Evolutionary conservation across 805 yeast species (phyloP).

Genomic region (Kuraishia capsulata): DNA sequence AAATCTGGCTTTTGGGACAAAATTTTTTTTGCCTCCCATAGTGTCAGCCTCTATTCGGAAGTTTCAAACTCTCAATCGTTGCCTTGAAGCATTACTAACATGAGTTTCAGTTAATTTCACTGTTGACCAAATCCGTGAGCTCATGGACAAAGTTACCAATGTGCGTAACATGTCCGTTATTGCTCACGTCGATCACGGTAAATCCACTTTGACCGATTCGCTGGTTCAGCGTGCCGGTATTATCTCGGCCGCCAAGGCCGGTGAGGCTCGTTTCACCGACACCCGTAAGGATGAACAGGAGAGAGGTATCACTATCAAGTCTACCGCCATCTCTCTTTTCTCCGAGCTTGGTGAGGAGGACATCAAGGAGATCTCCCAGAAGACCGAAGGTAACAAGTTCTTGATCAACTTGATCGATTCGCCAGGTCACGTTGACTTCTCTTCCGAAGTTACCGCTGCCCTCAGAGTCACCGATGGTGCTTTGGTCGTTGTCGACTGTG

Average conservation of each 20-base stretch:
- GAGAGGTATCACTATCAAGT: slow-evolving; percentile 99
- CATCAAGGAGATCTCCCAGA: slow-evolving; percentile 83
- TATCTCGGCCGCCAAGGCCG: slow-evolving; percentile 99
- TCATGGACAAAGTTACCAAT: slow-evolving; percentile 99
- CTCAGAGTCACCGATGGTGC: slow-evolving; percentile 99
- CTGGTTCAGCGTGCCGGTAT: slow-evolving; percentile 99
- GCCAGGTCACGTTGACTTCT: slow-evolving; percentile 99
- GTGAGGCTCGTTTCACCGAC: slow-evolving; percentile 99
- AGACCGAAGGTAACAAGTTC: slow-evolving; percentile 88
- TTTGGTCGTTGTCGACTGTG: slow-evolving; percentile 96
- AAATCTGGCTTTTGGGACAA: too few species aligned
- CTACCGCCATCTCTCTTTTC: slow-evolving; percentile 95
- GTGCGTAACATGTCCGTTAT: slow-evolving; percentile 99
- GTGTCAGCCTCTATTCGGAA: too few species aligned
- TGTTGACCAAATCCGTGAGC: slow-evolving; percentile 90
- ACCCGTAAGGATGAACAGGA: slow-evolving; percentile 99
- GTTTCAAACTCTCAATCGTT: background rate
- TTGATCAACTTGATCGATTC: slow-evolving; percentile 98
- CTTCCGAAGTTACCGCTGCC: slow-evolving; percentile 99
- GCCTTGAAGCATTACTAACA: background rate
- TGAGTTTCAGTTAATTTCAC: slow-evolving; percentile 42
- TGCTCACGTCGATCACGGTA: slow-evolving; percentile 99
- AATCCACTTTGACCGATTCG: slow-evolving; percentile 98
- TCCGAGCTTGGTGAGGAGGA: slow-evolving; percentile 83
- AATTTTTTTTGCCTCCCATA: background rate